A percentile compares a stretch with the other conserved stretches of the same genome.
Evolutionary conservation across 257 asterid genomes (phyloP).

Genomic region (Asclepias syriaca): DNA sequence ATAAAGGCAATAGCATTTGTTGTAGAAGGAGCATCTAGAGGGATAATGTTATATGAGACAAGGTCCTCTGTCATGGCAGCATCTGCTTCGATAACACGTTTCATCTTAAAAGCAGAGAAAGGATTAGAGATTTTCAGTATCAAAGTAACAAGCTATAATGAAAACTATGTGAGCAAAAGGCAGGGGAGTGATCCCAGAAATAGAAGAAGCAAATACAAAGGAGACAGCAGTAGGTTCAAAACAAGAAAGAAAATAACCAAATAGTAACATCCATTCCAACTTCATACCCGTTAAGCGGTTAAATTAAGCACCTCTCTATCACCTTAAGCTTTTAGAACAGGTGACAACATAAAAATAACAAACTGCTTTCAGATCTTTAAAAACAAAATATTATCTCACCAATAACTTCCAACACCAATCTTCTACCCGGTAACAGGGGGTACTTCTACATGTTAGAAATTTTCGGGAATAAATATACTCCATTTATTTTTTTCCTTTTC

Average conservation of each 20-base stretch:
- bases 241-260: no score
- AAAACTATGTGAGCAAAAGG: not conserved
- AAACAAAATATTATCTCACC: not conserved
- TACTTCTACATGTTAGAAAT: not conserved
- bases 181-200: not conserved
- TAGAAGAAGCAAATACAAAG: not conserved
- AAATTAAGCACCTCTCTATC: no score
- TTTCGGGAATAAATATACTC: not conserved
- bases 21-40: constrained; percentile 72
- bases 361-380: not conserved
- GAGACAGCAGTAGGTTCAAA: not conserved
- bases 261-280: not conserved
- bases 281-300: not conserved
- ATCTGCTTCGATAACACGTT: constrained; percentile 89
- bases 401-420: not conserved
- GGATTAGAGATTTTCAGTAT: constrained; percentile 10
- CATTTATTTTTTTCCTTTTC: not conserved
- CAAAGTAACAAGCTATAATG: not conserved
- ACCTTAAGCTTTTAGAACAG: no score
- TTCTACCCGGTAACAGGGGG: not conserved
- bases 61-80: constrained; percentile 98
- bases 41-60: constrained; percentile 82
- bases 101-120: constrained; percentile 52
- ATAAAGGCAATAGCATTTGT: constrained; percentile 69
- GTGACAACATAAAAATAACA: not conserved